A percentile compares a stretch with the other conserved stretches of the same genome.
Conservation (phyloP, 768 basidiomycete species). For the Agaricus sinodeliciosus region DNA sequence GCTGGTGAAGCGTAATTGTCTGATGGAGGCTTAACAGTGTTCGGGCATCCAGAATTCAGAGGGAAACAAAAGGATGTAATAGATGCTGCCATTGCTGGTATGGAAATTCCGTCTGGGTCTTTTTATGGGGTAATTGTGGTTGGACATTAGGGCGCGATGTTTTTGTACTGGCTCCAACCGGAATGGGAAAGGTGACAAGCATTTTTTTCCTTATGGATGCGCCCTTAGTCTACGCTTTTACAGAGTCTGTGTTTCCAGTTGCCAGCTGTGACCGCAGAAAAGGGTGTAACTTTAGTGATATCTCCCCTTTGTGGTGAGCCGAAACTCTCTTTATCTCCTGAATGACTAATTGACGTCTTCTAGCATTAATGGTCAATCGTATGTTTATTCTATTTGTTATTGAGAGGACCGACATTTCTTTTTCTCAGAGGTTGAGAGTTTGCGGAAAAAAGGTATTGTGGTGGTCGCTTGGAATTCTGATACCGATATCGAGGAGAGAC, state of each 20-base stretch:
- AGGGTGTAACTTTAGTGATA: conserved; percentile 67
- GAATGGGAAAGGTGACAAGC: conserved; percentile 90
- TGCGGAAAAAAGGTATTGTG: conserved; percentile 46
- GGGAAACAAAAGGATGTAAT: conserved; percentile 77
- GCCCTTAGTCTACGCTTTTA: background rate
- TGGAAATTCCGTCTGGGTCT: conserved; percentile 2
- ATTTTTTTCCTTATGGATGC: background rate
- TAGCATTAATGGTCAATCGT: conserved; percentile 85
- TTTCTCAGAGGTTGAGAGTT: conserved; percentile 52
- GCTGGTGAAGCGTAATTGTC: background rate
- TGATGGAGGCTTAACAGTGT: conserved; percentile 37
- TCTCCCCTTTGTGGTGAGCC: conserved; percentile 68
- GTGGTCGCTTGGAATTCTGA: conserved; percentile 67
- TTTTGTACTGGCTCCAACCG: conserved; percentile 78
- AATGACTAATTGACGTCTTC: background rate
- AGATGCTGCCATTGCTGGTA: conserved; percentile 61
- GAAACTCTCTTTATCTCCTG: background rate
- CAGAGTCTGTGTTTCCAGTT: conserved; percentile 85
- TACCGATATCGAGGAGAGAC: conserved; percentile 45
- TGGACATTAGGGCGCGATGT: conserved; percentile 55
- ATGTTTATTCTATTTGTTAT: background rate
- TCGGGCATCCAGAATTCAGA: conserved; percentile 62
- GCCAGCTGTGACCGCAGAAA: conserved; percentile 64
- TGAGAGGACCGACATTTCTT: background rate
- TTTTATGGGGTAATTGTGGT: background rate